Evolutionary conservation across 106 monocot genomes (phyloP), one percentile per base, ranked within the genome.

Genomic region (Dendrobium catenatum): DNA sequence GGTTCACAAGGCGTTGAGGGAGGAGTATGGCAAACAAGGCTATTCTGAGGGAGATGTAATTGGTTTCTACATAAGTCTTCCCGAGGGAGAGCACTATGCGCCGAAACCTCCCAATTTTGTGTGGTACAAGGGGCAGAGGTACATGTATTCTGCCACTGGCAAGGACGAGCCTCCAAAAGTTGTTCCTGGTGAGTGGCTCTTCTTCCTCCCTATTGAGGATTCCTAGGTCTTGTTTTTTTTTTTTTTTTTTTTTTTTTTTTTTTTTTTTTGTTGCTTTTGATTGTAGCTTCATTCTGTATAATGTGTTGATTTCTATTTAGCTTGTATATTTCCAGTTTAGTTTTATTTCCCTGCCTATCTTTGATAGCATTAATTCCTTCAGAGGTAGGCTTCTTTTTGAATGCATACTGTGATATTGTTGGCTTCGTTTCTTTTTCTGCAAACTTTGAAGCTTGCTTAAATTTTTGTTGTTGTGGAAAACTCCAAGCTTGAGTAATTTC

Each of bases 41-140:
- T 98, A 93, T 75, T 74, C 73, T 3, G 91, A 95, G 55, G 98
- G 98, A 72, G 94, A 98, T 86, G 94, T 98, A 15, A 88, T 98
- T 79, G 98, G 98, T 8, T 91, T 95, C 79, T 95, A 98, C 78
- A 89, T 98, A 54, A 90, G 79, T 68, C 83, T 98, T 48, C 98
- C 98, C 0, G 91, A 98, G 18, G 98, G 98, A 55, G 89, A 64
- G 4, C 76, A 49, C 44, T 98, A 89, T 82, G 91, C 85, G 0
- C 91, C 94, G 0, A 95, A 91, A 83, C 88, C 85, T 7, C 94
- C 92, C 0, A 44, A 83, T 22, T 67, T 94, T 68, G 89, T 95
- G 15, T 91, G 86, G 89, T 91, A 87, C 79, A 98, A 95, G 85
- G 98, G 95, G 22, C 91, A 91, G 79, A 86, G 87, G 72, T 94